Evolutionary conservation across 306 rosid species (phyloP).

Genomic region (Castanea sativa): DNA sequence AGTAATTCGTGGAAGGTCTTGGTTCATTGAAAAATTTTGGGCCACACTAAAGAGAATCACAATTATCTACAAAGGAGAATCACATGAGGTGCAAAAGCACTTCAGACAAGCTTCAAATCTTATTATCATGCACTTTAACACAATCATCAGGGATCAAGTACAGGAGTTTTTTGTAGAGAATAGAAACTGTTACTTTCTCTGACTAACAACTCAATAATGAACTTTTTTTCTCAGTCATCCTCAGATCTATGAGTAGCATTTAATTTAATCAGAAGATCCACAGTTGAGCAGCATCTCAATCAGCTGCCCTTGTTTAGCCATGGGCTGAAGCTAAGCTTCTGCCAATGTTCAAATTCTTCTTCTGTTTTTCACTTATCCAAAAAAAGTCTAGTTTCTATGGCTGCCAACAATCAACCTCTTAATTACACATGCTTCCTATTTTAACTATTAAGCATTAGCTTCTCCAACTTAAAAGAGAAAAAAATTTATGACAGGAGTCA

Average conservation of each 20-base stretch:
- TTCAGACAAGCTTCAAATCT: slow-evolving; percentile 3
- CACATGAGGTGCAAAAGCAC: not conserved
- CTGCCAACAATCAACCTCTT: not conserved
- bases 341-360: not conserved
- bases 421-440: not conserved
- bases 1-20: not conserved
- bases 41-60: not conserved
- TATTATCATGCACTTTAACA: not conserved
- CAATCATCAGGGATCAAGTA: not conserved
- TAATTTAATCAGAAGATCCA: not conserved
- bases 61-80: not conserved
- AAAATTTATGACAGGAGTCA: not conserved
- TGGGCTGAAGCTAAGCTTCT: not conserved
- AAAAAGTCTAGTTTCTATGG: not conserved
- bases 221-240: not conserved
- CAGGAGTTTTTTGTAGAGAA: not conserved
- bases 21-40: not conserved
- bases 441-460: not conserved
- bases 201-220: not conserved
- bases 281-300: not conserved
- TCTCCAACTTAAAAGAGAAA: not conserved
- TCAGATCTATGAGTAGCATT: not conserved
- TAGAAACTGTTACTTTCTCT: not conserved
- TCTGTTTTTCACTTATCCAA: no score
- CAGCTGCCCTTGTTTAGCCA: not conserved